phyloP scores from a whole-genome alignment of 305 asterid species.

The Fraxinus sp. region DNA sequence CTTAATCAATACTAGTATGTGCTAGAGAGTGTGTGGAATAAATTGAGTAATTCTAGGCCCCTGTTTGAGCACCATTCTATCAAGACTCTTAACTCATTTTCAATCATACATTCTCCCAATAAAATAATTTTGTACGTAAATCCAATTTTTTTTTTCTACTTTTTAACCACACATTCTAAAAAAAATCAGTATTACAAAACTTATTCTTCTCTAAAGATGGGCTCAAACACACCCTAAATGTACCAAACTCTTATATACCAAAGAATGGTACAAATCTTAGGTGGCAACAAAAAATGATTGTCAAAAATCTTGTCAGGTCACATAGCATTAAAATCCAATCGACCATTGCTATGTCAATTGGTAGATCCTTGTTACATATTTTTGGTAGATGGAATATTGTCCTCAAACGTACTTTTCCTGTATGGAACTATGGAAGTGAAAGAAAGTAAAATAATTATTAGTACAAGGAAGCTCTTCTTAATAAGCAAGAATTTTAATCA shows the following conservation, averaged over 20 bases:
- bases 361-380: neutral
- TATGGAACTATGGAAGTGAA: neutral
- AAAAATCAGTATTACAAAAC: no score
- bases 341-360: neutral
- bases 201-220: neutral
- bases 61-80: neutral
- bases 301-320: neutral
- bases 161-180: neutral
- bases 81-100: neutral
- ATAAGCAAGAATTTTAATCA: neutral
- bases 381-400: neutral
- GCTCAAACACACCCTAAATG: neutral
- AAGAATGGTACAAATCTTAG: neutral
- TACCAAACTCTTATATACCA: neutral
- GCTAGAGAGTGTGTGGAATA: neutral
- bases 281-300: neutral
- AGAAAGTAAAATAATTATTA: neutral
- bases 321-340: neutral
- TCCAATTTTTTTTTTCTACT: neutral
- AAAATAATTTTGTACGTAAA: no score
- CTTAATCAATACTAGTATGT: neutral
- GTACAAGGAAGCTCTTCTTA: neutral
- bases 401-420: neutral
- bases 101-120: neutral
- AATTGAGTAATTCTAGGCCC: neutral